A percentile compares a stretch with the other conserved stretches of the same genome.
Evolutionary conservation across 1,139 yeast species (phyloP).

Genomic region (Geotrichum histeridarum): DNA sequence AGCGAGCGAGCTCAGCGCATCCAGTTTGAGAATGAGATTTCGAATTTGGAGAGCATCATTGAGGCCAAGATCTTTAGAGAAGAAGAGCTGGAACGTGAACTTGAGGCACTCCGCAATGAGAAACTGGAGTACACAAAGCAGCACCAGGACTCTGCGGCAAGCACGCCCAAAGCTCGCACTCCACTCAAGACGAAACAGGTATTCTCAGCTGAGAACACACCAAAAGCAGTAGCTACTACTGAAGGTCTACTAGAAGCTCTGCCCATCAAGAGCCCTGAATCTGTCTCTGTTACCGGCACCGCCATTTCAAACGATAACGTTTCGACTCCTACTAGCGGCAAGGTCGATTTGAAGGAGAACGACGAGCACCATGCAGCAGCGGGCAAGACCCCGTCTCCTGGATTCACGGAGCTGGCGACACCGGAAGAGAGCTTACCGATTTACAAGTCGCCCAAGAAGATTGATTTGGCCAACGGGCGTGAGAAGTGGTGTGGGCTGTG

Average conservation of each 20-base stretch:
- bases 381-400: background rate
- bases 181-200: background rate
- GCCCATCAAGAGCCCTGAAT: slow-evolving; percentile 1
- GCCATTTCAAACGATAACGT: background rate
- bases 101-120: slow-evolving; percentile 4
- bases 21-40: slow-evolving; percentile 12
- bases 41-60: slow-evolving; percentile 14
- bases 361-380: background rate
- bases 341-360: background rate
- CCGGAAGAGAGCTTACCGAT: background rate
- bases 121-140: background rate
- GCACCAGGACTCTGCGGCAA: background rate
- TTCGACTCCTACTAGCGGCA: background rate
- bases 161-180: background rate
- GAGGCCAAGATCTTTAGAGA: slow-evolving; percentile 18
- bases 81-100: slow-evolving; percentile 14
- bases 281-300: background rate
- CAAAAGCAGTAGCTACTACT: background rate
- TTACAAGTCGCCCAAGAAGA: slow-evolving; percentile 26
- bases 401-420: background rate
- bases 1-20: slow-evolving; percentile 11
- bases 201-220: background rate
- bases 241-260: slow-evolving; percentile 1
- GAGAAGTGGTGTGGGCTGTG: slow-evolving; percentile 87
- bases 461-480: slow-evolving; percentile 72